Evolutionary conservation across 257 asterid species (phyloP), one percentile per base, ranked within the genome.

Genomic region (Lycium ferocissimum): DNA sequence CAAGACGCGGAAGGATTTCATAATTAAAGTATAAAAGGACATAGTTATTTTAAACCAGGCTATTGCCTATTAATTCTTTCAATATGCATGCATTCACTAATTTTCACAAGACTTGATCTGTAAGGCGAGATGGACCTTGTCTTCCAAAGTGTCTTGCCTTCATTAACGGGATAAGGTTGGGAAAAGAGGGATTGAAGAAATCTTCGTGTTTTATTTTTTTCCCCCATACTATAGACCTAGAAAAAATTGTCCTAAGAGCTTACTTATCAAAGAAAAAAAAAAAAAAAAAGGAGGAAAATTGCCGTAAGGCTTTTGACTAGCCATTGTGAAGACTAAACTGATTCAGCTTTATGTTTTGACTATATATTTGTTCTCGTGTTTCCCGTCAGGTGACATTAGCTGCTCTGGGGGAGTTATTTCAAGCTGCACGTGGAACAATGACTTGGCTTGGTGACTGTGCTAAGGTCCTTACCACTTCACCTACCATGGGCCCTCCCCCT

Each of bases 371-470:
- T 59, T 11, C 57, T 15, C 22, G 13, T 56, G 26, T 49, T 85
- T 87, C 79, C 45, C 62, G 63, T 71, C 86, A 96, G 99, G 97
- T 96, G 85, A 94, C 99, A 33, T 73, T 96, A 88, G 90, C 97
- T 20, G 99, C 99, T 53, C 95, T 96, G 62, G 98, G 92, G 62
- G 98, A 94, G 89, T 87, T 96, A 86, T 96, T 96, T 88, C 93
- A 93, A 92, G 98, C 97, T 72, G 99, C 99, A 85, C 98, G 99
- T 56, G 92, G 91, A 79, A 96, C 94, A 90, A 96, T 96, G 99
- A 92, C 89, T 69, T 96, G 99, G 99, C 99, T 96, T 81, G 95
- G 97, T 83, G 98, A 96, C 86, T 96, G 99, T 93, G 99, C 99
- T 45, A 96, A 94, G 98, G 99, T 95, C 76, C 85, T 88, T 88